Evolutionary conservation across 495 filamentous ascomycete genomes (phyloP).

Genomic region (Penicillium goetzii): DNA sequence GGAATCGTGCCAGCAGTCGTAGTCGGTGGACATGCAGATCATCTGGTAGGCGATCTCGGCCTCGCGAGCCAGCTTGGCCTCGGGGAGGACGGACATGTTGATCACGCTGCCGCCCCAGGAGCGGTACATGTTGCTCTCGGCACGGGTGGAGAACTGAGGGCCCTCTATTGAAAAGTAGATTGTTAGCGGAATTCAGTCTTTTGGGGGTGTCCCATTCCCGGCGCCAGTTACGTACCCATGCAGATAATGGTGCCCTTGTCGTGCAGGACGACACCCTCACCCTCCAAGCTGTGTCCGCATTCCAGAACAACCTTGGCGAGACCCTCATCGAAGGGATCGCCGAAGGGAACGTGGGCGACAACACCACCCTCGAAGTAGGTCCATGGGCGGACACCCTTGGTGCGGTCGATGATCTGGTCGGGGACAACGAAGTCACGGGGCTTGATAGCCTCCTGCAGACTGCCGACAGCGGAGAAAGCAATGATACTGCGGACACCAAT

Average conservation of each 20-base stretch:
- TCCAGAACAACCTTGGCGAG: slow-evolving; percentile 69
- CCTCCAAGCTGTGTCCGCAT: slow-evolving; percentile 76
- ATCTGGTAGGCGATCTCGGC: slow-evolving; percentile 96
- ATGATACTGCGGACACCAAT: slow-evolving; percentile 89
- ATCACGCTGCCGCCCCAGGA: slow-evolving; percentile 88
- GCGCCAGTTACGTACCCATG: slow-evolving; percentile 69
- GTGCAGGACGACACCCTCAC: slow-evolving; percentile 78
- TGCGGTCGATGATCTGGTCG: slow-evolving; percentile 96
- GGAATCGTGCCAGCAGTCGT: slow-evolving; percentile 89
- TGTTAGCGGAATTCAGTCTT: slow-evolving; percentile 8
- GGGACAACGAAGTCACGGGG: slow-evolving; percentile 96
- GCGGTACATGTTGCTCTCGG: slow-evolving; percentile 93
- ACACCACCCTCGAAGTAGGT: slow-evolving; percentile 95
- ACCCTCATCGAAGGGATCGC: slow-evolving; percentile 85
- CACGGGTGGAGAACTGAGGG: slow-evolving; percentile 95
- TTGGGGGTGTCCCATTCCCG: not conserved
- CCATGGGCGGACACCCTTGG: slow-evolving; percentile 88
- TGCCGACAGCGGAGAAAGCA: slow-evolving; percentile 94
- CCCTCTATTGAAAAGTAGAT: slow-evolving; percentile 63
- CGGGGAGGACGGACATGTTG: slow-evolving; percentile 97
- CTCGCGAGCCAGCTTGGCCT: slow-evolving; percentile 93
- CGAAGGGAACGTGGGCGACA: slow-evolving; percentile 94
- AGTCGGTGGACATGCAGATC: slow-evolving; percentile 99
- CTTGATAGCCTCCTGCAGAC: slow-evolving; percentile 85
- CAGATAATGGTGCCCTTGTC: slow-evolving; percentile 80